Base-by-base conservation (phyloP, 2,329 filamentous ascomycete species). In the Dothidotthia symphoricarpi region DNA sequence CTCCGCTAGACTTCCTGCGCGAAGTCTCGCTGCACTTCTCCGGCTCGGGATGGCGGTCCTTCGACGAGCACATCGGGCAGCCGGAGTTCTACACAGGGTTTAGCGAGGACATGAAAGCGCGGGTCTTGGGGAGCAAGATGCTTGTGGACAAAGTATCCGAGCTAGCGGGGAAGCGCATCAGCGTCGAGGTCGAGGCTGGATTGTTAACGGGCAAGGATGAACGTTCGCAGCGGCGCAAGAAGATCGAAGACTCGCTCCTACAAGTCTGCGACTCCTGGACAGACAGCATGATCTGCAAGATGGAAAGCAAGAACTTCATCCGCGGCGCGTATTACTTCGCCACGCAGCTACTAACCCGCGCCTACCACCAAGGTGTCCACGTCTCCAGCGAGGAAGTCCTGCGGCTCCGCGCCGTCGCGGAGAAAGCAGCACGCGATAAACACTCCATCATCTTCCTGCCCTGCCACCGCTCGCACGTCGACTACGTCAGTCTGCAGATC, bases 231-330 rank as follows among this genome's bases (percentile, higher is more conserved):
- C 43, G 36, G 38, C 59, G 46, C 34, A 78, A 84, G 55, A 81
- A 85, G 54, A 80, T 97, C 39, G 82, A 89, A 59, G 74, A 75
- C 25, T 83, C 83, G 41, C 72, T 98, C 30, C 76, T 82, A 37
- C 83, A 95, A 59, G 83, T 96, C 4, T 86, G 88, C 3, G 88
- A 93, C 48, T 83, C 85, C 50, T 83, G 93, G 78, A 88, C 89
- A 16, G 88, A 95, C 61, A 81, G 85, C 47, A 97, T 98, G 93
- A 96, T 98, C 46, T 97, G 91, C 78, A 98, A 98, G 70, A 91
- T 97, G 77, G 93, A 98, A 68, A 94, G 85, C 74, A 94, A 90
- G 63, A 74, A 80, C 2, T 97, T 97, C 61, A 95, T 98, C 53
- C 76, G 93, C 32, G 82, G 88, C 16, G 91, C 93, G 31, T 97